Evolutionary conservation across 225 moss, liverwort and hornwort genomes (phyloP), one percentile per base, ranked within the genome.

Genomic region (Polytrichum formosum): DNA sequence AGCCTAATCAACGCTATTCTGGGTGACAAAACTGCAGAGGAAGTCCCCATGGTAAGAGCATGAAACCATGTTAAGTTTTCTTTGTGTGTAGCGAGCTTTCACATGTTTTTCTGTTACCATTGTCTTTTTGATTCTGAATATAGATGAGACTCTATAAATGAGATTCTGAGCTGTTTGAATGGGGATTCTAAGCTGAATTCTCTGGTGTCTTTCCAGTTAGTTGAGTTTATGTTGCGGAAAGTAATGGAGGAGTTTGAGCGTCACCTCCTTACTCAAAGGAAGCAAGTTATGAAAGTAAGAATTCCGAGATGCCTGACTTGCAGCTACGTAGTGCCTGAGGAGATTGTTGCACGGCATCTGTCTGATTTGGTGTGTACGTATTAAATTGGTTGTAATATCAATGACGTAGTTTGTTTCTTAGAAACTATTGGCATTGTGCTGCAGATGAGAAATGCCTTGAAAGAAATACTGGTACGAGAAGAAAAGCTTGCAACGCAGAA

Each of bases 191-290:
- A 7, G 31, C 13, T 0, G 4, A 16, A 46, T 46, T 46, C 46
- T 46, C 46, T 46, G 46, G 16, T 61, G 10, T 61, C 22, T 62
- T 61, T 76, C 29, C 67, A 88, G 88, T 80, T 88, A 23, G 88
- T 88, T 73, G 88, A 88, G 61, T 85, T 88, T 66, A 88, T 88
- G 82, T 74, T 88, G 76, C 83, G 88, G 72, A 88, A 85, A 74
- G 80, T 88, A 63, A 88, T 88, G 88, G 88, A 88, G 67, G 88
- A 85, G 85, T 88, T 88, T 28, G 82, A 85, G 75, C 81, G 85
- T 73, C 84, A 84, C 73, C 87, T 88, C 70, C 77, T 84, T 30
- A 79, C 82, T 66, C 87, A 88, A 53, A 79, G 87, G 67, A 81
- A 85, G 63, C 84, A 88, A 80, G 84, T 88, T 10, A 82, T 74